Base-by-base conservation (phyloP, 2,329 filamentous ascomycete genomes). In the Aspergillus ibericus region DNA sequence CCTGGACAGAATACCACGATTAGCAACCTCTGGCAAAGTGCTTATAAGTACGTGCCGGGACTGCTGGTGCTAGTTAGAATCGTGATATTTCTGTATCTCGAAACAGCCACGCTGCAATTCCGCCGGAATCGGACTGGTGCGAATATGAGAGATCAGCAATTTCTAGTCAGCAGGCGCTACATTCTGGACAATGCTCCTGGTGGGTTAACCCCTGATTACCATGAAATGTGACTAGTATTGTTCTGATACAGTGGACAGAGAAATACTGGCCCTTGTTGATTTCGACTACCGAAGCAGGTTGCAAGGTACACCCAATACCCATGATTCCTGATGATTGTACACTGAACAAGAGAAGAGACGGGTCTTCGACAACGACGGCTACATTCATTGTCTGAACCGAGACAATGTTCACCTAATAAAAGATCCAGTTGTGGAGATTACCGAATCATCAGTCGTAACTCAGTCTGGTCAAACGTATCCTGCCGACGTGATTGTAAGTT, bases 181-280 rank as follows among this genome's bases (percentile, higher is more conserved):
- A 54, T 64, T 8, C 50, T 10, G 32, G 34, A 59, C 27, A 54
- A 10, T 5, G 62, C 60, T 3, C 62, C 62, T 0, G 48, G 62
- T 64, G 36, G 6, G 59, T n/a, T 5, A 5, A 20, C 12, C 4
- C 6, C 7, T 10, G n/a, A n/a, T 32, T 10, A 3, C 8, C 8
- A 32, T 29, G 8, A 29, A n/a, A 38, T 3, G 0, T 9, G 6
- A 18, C 5, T 8, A 10, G n/a, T 15, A n/a, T 3, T 12, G 8
- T 8, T 12, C 27, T 55, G 10, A 42, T 20, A 16, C n/a, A 8
- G 5, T 18, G 5, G 12, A 46, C 16, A 61, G 63, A 58, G 35
- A 35, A 64, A 42, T 66, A 65, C 29, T 66, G 64, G 64, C 25
- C 59, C 1, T 44, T 66, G 1, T 25, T 66, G 1, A 48, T 60